Evolutionary conservation across 805 yeast species (phyloP).

Genomic region (Yarrowia deformans): DNA sequence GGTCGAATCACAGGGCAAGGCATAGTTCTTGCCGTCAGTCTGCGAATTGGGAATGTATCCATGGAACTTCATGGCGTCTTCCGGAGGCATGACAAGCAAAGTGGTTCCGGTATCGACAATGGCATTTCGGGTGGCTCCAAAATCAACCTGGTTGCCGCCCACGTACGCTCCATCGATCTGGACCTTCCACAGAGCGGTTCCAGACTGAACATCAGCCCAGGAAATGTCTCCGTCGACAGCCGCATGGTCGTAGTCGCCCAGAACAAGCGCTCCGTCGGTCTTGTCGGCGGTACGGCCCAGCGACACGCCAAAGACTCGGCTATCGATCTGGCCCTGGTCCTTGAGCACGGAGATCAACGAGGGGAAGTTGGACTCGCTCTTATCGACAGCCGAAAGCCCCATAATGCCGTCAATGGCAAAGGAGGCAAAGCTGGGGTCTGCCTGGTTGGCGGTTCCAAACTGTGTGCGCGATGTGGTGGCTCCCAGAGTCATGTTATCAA

Average conservation of each 20-base stretch:
- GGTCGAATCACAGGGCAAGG: conserved; percentile 63
- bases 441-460: conserved; percentile 62
- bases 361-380: conserved; percentile 49
- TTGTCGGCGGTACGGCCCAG: conserved; percentile 51
- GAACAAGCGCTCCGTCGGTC: conserved; percentile 54
- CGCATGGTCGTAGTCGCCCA: conserved; percentile 54
- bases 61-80: conserved; percentile 63
- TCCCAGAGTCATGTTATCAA: conserved; percentile 52
- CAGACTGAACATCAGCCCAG: conserved; percentile 51
- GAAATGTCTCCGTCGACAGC: conserved; percentile 55
- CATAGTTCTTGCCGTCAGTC: conserved; percentile 69
- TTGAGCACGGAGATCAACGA: conserved; percentile 45
- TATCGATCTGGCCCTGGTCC: conserved; percentile 44
- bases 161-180: conserved; percentile 53
- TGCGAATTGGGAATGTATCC: conserved; percentile 58
- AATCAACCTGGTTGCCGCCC: conserved; percentile 50
- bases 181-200: conserved; percentile 58
- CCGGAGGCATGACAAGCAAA: conserved; percentile 61
- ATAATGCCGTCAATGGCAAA: conserved; percentile 66
- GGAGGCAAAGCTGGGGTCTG: conserved; percentile 60
- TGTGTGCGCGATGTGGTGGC: conserved; percentile 52
- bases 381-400: conserved; percentile 62
- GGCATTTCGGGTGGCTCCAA: conserved; percentile 50
- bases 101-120: conserved; percentile 74
- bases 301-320: conserved; percentile 56